Conservation (phyloP, 192 early-diverging fungal species). For the Coemansia sp. region DNA sequence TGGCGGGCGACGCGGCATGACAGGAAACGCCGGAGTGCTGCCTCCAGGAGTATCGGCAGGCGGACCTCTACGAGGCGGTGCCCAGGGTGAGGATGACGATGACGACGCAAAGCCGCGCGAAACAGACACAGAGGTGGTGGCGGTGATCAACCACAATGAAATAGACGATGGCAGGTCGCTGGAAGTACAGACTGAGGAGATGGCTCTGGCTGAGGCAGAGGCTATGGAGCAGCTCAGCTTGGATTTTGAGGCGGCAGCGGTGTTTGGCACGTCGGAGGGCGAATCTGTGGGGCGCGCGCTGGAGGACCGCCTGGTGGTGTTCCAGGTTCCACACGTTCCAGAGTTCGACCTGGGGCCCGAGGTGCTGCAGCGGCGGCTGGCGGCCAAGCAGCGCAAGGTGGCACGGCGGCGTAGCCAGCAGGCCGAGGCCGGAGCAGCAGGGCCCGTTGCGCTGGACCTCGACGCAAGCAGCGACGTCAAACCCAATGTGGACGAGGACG, state of each 20-base stretch:
- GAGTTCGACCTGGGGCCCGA: conserved; percentile 38
- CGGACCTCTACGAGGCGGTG: too few species aligned
- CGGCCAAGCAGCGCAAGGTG: conserved; percentile 7
- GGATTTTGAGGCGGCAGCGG: conserved; percentile 9
- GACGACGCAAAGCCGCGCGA: not conserved
- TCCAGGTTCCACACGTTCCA: conserved; percentile 26
- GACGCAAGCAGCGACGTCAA: conserved; percentile 38
- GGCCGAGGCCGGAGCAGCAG: conserved; percentile 19
- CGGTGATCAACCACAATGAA: conserved; percentile 27
- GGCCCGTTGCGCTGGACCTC: conserved; percentile 21
- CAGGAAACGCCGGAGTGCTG: not conserved
- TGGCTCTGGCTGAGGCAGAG: conserved; percentile 27
- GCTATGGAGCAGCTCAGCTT: conserved; percentile 13
- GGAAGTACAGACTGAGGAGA: conserved; percentile 44
- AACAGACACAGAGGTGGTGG: conserved; percentile 3
- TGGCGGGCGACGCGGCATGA: conserved; percentile 6
- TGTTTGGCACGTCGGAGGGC: conserved; percentile 1
- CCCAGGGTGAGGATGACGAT: not conserved
- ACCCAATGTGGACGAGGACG: conserved; percentile 8
- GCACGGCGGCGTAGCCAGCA: not conserved
- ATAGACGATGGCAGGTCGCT: conserved; percentile 1
- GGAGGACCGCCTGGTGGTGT: conserved; percentile 24
- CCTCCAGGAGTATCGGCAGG: not conserved
- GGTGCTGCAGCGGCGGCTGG: conserved; percentile 10
- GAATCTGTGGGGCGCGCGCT: not conserved